phyloP scores from a whole-genome alignment of 2,329 filamentous ascomycete species.

The Nakataea oryzae region DNA sequence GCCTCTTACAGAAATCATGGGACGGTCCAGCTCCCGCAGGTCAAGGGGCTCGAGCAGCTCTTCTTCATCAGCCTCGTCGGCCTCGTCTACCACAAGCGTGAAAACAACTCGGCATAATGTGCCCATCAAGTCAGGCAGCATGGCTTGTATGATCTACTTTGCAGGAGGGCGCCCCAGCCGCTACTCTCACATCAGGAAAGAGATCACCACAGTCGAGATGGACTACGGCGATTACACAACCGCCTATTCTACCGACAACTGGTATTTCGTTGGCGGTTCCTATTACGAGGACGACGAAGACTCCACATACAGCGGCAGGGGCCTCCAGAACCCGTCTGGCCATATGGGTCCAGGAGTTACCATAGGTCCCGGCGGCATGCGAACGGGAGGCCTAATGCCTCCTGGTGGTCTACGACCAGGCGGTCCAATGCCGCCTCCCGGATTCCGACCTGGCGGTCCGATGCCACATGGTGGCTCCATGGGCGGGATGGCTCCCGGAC shows the following conservation, averaged over 20 bases:
- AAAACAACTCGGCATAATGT: neutral
- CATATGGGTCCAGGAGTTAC: neutral
- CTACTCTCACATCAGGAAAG: constrained; percentile 7
- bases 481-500: neutral
- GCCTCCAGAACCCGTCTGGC: neutral
- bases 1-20: neutral
- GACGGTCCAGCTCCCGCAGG: neutral
- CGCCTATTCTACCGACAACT: constrained; percentile 1
- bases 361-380: neutral
- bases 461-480: neutral
- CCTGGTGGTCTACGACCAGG: neutral
- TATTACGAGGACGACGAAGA: constrained; percentile 3
- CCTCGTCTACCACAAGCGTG: constrained; percentile 4
- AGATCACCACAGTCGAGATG: constrained; percentile 7
- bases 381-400: neutral
- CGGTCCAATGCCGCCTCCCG: neutral
- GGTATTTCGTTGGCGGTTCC: constrained; percentile 8
- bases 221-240: constrained; percentile 6
- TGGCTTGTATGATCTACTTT: constrained; percentile 8
- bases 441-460: neutral
- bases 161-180: constrained; percentile 9
- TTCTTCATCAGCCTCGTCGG: constrained; percentile 2
- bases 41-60: neutral
- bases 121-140: constrained; percentile 5
- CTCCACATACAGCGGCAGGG: neutral